phyloP scores from a whole-genome alignment of 495 filamentous ascomycete species.

The Aspergillus homomorphus region DNA sequence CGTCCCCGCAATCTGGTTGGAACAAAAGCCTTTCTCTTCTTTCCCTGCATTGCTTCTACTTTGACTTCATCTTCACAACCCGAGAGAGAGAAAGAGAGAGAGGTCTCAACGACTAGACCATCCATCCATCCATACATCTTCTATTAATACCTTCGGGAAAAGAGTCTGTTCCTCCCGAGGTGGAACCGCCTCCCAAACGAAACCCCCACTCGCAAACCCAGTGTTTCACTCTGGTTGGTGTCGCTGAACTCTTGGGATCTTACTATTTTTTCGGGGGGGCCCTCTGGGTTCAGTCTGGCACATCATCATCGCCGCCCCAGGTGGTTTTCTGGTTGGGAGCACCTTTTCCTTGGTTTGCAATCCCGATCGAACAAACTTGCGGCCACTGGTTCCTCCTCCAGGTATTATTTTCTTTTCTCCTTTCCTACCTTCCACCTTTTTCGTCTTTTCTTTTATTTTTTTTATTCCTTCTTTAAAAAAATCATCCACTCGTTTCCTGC shows the following conservation, averaged over 20 bases:
- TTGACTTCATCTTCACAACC: background rate
- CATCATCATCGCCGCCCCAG: background rate
- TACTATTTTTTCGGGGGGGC: background rate
- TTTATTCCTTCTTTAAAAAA: background rate
- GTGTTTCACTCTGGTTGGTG: conserved; percentile 3
- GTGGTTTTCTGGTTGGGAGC: conserved; percentile 1
- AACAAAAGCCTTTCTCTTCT: background rate
- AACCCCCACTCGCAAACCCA: background rate
- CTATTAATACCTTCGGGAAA: background rate
- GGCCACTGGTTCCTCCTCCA: background rate
- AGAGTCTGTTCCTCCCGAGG: background rate
- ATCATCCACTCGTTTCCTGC: background rate
- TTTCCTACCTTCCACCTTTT: background rate
- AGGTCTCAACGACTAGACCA: background rate
- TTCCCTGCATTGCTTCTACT: background rate
- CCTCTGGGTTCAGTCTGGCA: background rate
- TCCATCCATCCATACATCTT: conserved; percentile 5
- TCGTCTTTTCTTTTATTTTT: background rate
- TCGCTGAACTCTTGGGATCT: background rate
- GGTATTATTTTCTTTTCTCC: background rate
- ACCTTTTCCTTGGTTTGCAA: conserved; percentile 3
- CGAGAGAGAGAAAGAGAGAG: background rate
- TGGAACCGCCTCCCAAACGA: background rate
- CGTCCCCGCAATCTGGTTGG: background rate
- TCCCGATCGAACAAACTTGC: background rate